Evolutionary conservation across 805 yeast species (phyloP).

Genomic region (Metschnikowia baotianmanensis): DNA sequence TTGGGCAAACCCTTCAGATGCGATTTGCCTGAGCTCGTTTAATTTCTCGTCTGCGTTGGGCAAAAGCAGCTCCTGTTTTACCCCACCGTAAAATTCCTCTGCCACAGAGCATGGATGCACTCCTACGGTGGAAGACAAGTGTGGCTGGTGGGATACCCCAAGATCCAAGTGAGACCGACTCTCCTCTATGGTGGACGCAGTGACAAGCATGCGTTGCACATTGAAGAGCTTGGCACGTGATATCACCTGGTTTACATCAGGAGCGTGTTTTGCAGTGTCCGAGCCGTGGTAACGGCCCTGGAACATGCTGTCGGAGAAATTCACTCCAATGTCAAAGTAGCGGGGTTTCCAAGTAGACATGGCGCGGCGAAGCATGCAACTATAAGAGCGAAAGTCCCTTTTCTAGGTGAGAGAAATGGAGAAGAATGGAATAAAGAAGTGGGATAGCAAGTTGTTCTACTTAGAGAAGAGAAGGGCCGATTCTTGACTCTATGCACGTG

Average conservation of each 20-base stretch:
- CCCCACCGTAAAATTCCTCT: constrained; percentile 33
- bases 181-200: constrained; percentile 78
- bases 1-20: constrained; percentile 42
- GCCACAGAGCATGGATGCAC: constrained; percentile 92
- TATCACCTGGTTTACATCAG: constrained; percentile 65
- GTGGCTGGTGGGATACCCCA: constrained; percentile 30
- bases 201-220: constrained; percentile 70
- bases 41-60: constrained; percentile 43
- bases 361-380: constrained; percentile 9
- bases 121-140: constrained; percentile 71
- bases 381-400: no score
- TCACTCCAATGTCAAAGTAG: constrained; percentile 55
- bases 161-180: constrained; percentile 59
- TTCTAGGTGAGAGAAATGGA: no score
- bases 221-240: constrained; percentile 61
- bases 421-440: no score
- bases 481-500: no score
- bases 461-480: no score
- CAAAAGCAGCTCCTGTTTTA: constrained; percentile 36
- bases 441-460: no score
- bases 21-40: constrained; percentile 46
- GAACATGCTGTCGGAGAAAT: constrained; percentile 87
- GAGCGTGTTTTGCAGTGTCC: constrained; percentile 50
- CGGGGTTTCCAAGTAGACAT: constrained; percentile 36
- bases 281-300: constrained; percentile 74